Evolutionary conservation across 129 eudicot species (phyloP).

Genomic region (Helianthus tuberosus): DNA sequence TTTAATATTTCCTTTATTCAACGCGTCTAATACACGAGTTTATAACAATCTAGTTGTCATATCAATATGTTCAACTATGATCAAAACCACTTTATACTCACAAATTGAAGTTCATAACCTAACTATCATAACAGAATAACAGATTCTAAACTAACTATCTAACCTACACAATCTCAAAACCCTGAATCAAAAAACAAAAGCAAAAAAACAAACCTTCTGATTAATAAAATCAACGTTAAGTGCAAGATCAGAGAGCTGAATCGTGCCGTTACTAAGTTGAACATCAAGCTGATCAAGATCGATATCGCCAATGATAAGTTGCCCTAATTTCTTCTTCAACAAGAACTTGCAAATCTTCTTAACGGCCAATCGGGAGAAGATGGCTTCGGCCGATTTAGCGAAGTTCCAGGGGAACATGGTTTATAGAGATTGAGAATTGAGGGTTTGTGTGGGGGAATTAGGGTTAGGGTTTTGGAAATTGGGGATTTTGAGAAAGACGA

Average conservation of each 20-base stretch:
- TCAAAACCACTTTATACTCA: neutral
- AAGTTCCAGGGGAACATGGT: slow-evolving; percentile 80
- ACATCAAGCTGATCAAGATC: slow-evolving; percentile 96
- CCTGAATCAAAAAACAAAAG: slow-evolving; percentile 4
- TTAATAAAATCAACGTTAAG: slow-evolving; percentile 82
- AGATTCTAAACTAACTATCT: neutral
- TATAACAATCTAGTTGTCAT: too few species aligned
- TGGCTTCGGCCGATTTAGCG: slow-evolving; percentile 89
- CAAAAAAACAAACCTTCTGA: slow-evolving; percentile 51
- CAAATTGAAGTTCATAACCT: neutral
- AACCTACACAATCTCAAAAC: too few species aligned
- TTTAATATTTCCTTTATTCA: too few species aligned
- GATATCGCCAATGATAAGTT: slow-evolving; percentile 81
- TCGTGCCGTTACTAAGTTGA: slow-evolving; percentile 76
- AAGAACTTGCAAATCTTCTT: slow-evolving; percentile 74
- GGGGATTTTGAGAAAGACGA: slow-evolving; percentile 16
- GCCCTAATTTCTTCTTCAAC: slow-evolving; percentile 94
- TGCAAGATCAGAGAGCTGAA: slow-evolving; percentile 89
- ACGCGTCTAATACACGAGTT: too few species aligned
- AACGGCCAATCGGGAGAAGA: slow-evolving; percentile 77
- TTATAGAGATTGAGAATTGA: neutral
- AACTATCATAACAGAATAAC: neutral
- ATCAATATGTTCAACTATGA: too few species aligned
- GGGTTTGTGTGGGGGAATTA: slow-evolving; percentile 29
- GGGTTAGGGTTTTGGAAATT: slow-evolving; percentile 38